These are phyloP conservation scores for Rutstroemia sp. DNA, from an alignment of 2,329 filamentous ascomycete species.

Conservation along the genomic window DNA sequence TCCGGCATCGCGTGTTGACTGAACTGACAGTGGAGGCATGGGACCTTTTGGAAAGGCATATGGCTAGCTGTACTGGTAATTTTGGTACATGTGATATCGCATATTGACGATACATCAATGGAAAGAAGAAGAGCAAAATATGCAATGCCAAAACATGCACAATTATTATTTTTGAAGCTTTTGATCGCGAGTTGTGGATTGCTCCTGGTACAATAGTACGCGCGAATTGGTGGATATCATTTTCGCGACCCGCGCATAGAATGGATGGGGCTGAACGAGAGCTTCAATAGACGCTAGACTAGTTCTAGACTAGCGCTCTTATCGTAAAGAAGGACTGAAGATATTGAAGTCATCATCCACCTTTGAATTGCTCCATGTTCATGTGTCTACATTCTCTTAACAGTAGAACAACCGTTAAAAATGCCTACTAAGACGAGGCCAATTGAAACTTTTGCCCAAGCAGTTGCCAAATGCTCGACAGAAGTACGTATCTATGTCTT, in stretches of 20 bases:
- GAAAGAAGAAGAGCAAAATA: constrained; percentile 6
- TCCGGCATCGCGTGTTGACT: constrained; percentile 14
- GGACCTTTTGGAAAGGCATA: constrained; percentile 23
- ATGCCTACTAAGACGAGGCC: constrained; percentile 44
- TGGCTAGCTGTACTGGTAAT: constrained; percentile 8
- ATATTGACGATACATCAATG: constrained; percentile 12
- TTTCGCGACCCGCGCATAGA: not conserved
- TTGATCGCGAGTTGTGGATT: not conserved
- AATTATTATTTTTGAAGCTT: not conserved
- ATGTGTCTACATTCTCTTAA: not conserved
- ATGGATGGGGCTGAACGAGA: not conserved
- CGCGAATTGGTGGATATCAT: not conserved
- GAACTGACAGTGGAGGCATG: constrained; percentile 37
- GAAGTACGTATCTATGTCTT: constrained; percentile 43
- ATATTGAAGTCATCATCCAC: not conserved
- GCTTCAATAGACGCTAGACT: not conserved
- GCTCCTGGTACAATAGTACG: not conserved
- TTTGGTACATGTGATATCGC: constrained; percentile 29
- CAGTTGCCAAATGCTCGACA: constrained; percentile 55
- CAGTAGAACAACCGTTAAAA: not conserved
- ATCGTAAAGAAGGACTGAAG: not conserved
- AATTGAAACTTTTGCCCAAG: constrained; percentile 61
- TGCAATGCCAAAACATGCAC: not conserved
- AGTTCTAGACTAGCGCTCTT: not conserved
- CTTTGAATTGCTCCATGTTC: not conserved